Evolutionary conservation across 2,329 filamentous ascomycete genomes (phyloP).

Genomic region (Emericellopsis cladophorae): DNA sequence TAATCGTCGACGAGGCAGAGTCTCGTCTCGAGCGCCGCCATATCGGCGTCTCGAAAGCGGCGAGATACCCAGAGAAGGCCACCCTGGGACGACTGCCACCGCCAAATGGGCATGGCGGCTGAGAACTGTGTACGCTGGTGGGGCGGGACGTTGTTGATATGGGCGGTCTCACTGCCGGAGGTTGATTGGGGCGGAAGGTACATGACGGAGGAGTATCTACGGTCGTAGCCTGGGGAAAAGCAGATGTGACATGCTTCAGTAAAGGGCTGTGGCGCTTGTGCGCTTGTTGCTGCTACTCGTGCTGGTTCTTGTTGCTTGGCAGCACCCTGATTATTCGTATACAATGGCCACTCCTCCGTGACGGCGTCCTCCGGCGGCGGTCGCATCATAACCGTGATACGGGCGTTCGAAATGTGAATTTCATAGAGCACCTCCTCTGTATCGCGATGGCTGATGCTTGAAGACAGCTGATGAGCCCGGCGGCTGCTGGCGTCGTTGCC

Average conservation of each 20-base stretch:
- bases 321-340: not conserved
- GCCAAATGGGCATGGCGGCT: conserved; percentile 1
- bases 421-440: conserved; percentile 2
- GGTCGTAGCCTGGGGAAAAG: not conserved
- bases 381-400: conserved; percentile 4
- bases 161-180: not conserved
- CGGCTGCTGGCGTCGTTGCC: not conserved
- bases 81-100: conserved; percentile 1
- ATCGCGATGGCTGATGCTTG: not conserved
- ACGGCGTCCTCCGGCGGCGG: not conserved
- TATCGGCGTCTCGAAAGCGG: conserved; percentile 1
- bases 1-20: conserved; percentile 1
- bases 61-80: conserved; percentile 1
- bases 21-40: conserved; percentile 1
- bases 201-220: not conserved
- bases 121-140: not conserved
- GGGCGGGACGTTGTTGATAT: not conserved
- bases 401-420: not conserved
- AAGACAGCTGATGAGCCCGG: too few species aligned
- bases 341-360: not conserved
- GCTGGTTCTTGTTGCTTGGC: not conserved
- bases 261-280: not conserved
- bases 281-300: not conserved
- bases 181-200: not conserved
- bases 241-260: conserved; percentile 3